These are phyloP conservation scores for Hypoxylon sp. DNA, from an alignment of 2,329 filamentous ascomycete species.

Conservation along the genomic window DNA sequence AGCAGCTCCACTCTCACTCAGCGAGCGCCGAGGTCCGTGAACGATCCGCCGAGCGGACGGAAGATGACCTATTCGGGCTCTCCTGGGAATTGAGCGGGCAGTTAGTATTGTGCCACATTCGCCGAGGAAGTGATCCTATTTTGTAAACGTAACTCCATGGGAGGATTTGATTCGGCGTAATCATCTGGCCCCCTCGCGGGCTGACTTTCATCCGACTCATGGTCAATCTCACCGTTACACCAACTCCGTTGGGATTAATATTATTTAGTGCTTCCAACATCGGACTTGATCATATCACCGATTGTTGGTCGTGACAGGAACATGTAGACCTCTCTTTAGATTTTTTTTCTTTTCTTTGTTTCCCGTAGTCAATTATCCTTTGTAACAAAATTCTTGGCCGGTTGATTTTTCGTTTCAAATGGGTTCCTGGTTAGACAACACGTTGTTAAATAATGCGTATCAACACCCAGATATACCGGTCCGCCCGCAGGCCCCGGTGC, in stretches of 20 bases:
- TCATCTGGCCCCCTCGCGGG: constrained; percentile 28
- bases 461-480: constrained; percentile 16
- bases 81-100: not conserved
- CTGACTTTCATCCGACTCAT: constrained; percentile 43
- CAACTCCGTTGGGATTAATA: constrained; percentile 5
- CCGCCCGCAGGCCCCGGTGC: constrained; percentile 16
- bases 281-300: constrained; percentile 29
- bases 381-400: not conserved
- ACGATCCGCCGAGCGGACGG: constrained; percentile 2
- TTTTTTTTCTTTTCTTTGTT: not conserved
- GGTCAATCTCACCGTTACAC: constrained; percentile 1
- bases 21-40: not conserved
- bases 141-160: not conserved
- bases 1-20: not conserved
- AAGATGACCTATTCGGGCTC: not conserved
- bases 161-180: constrained; percentile 32
- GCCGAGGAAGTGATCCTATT: not conserved
- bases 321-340: not conserved
- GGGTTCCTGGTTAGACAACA: constrained; percentile 12
- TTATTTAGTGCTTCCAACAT: constrained; percentile 12
- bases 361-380: constrained; percentile 1
- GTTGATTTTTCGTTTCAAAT: constrained; percentile 9
- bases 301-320: not conserved
- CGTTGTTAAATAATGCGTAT: constrained; percentile 22
- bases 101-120: not conserved